A percentile compares a stretch with the other conserved stretches of the same genome.
Evolutionary conservation across 306 rosid species (phyloP).

Genomic region (Glycine soja): DNA sequence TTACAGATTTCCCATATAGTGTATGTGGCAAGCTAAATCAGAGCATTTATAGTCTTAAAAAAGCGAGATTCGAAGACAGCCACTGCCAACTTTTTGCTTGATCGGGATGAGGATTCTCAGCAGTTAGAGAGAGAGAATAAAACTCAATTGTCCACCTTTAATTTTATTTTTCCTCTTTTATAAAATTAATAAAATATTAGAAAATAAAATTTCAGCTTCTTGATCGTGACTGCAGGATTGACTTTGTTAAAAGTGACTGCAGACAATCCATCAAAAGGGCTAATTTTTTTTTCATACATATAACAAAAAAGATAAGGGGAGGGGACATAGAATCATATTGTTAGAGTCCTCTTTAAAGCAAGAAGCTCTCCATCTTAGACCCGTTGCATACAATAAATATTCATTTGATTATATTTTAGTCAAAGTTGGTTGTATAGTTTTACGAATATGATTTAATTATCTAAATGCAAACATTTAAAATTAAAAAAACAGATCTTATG

Average conservation of each 20-base stretch:
- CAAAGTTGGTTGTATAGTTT: not conserved
- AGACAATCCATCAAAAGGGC: not conserved
- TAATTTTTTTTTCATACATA: not conserved
- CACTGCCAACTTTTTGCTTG: not conserved
- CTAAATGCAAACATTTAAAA: not conserved
- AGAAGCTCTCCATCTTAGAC: not conserved
- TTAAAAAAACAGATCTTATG: not conserved
- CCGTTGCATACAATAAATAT: not conserved
- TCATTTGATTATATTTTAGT: not conserved
- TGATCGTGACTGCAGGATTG: no score
- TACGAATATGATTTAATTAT: not conserved
- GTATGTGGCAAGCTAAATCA: not conserved
- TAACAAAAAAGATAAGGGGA: no score
- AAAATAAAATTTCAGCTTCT: no score
- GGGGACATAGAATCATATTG: no score
- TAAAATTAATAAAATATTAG: no score
- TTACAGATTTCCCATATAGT: not conserved
- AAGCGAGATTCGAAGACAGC: not conserved
- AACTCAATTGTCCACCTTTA: no score
- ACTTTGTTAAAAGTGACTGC: no score
- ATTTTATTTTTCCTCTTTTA: no score
- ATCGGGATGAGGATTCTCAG: not conserved
- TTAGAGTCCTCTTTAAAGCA: not conserved
- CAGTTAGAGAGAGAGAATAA: no score
- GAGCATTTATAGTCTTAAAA: not conserved